phyloP scores from a whole-genome alignment of 225 moss, liverwort and hornwort genomes.

The Climacium dendroides region DNA sequence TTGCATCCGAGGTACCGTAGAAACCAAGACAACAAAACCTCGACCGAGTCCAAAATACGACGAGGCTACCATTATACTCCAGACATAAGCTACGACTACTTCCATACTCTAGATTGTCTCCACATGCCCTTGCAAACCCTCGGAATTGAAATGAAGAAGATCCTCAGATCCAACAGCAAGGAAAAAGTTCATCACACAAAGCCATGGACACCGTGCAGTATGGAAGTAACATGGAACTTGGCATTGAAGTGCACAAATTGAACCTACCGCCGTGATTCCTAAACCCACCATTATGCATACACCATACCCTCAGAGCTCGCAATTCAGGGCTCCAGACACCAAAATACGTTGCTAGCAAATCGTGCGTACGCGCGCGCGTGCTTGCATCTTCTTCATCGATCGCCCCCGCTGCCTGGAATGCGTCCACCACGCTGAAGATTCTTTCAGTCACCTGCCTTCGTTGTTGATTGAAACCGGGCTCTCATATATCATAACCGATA shows the following conservation, averaged over 20 bases:
- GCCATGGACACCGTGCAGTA: not conserved
- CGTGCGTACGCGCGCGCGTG: not conserved
- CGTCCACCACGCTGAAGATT: not conserved
- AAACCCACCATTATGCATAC: slow-evolving; percentile 26
- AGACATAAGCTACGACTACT: not conserved
- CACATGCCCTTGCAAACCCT: not conserved
- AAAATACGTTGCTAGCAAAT: not conserved
- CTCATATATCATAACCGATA: not conserved
- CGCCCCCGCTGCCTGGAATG: not conserved
- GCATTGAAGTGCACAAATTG: slow-evolving; percentile 28
- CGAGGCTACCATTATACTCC: not conserved
- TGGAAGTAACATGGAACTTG: slow-evolving; percentile 25
- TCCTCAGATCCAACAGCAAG: not conserved
- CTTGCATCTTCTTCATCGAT: not conserved
- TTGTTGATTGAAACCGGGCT: not conserved
- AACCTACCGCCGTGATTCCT: slow-evolving; percentile 19
- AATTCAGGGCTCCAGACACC: slow-evolving; percentile 29
- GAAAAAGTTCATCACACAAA: not conserved
- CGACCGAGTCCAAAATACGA: not conserved
- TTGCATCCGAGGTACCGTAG: not conserved
- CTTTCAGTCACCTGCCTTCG: not conserved
- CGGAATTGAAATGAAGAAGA: not conserved
- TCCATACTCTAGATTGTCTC: not conserved
- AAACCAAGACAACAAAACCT: not conserved
- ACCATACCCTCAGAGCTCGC: slow-evolving; percentile 16